Percentiles rank a stretch among this genome's conserved stretches.
phyloP scores from a whole-genome alignment of 164 flowering plant species.

The Liquidambar formosana region DNA sequence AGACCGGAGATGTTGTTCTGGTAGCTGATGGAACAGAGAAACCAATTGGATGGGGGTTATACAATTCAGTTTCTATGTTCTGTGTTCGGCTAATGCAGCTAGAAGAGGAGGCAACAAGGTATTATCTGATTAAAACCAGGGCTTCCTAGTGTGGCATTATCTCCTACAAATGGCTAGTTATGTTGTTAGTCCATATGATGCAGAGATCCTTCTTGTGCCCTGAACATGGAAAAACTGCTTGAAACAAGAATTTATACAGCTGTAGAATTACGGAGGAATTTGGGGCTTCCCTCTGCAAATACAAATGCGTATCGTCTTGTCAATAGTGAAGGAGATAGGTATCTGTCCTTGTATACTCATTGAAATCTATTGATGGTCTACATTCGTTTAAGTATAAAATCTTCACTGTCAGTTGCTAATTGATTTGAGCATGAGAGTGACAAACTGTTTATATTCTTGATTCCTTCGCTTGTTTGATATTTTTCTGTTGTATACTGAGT shows the following conservation, averaged over 20 bases:
- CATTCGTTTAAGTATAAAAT: too few relatives aligned
- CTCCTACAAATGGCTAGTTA: neutral
- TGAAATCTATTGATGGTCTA: too few relatives aligned
- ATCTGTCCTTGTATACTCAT: constrained; percentile 5
- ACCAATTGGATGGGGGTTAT: constrained; percentile 94
- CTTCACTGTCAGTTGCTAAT: too few relatives aligned
- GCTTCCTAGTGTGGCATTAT: neutral
- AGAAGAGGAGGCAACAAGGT: constrained; percentile 84
- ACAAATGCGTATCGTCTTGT: constrained; percentile 94
- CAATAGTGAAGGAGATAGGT: constrained; percentile 98
- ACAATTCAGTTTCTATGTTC: constrained; percentile 92
- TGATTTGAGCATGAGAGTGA: too few relatives aligned
- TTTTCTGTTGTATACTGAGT: neutral
- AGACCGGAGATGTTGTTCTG: constrained; percentile 84
- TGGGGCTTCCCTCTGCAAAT: constrained; percentile 73
- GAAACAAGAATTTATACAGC: constrained; percentile 74
- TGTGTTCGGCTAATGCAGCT: constrained; percentile 95
- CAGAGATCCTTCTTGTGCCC: constrained; percentile 72
- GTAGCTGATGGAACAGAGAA: constrained; percentile 91
- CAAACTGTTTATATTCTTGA: neutral
- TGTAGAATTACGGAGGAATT: constrained; percentile 48
- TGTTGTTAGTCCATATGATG: constrained; percentile 17
- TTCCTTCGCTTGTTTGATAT: neutral
- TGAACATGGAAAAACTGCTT: constrained; percentile 79
- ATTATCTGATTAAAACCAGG: neutral